These are phyloP conservation scores for Nakazawaea laoshanensis DNA, from an alignment of 805 yeast genomes.

Conservation along the genomic window DNA sequence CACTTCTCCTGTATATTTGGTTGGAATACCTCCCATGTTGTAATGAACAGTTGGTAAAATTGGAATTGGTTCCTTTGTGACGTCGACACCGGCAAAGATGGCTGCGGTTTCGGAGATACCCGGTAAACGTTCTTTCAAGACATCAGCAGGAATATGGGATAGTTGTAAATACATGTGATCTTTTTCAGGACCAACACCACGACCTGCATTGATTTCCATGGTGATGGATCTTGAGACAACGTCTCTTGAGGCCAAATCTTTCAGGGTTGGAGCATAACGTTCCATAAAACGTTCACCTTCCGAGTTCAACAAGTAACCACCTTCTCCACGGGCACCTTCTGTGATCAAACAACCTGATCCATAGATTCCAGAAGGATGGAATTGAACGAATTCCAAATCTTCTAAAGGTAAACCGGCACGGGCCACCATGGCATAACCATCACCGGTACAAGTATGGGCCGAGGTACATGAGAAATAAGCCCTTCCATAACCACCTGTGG, in stretches of 20 bases:
- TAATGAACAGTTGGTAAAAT: constrained; percentile 97
- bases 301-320: constrained; percentile 92
- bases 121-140: constrained; percentile 90
- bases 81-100: constrained; percentile 98
- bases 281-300: constrained; percentile 99
- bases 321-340: constrained; percentile 99
- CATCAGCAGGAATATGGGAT: constrained; percentile 87
- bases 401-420: constrained; percentile 98
- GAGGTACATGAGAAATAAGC: constrained; percentile 98
- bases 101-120: constrained; percentile 99
- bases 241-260: constrained; percentile 97
- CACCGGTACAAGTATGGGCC: constrained; percentile 99
- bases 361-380: constrained; percentile 99
- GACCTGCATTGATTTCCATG: constrained; percentile 96
- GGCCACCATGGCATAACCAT: constrained; percentile 96
- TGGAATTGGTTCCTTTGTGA: constrained; percentile 98
- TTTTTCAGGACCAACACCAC: constrained; percentile 96
- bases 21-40: constrained; percentile 99
- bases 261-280: constrained; percentile 97
- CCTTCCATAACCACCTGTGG: constrained; percentile 99
- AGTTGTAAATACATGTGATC: constrained; percentile 95
- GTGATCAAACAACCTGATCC: constrained; percentile 99
- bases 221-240: constrained; percentile 98
- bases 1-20: constrained; percentile 95
- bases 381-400: constrained; percentile 95